These are phyloP conservation scores for Calocybe gangraenosa DNA, from an alignment of 768 basidiomycete species.

Conservation along the genomic window DNA sequence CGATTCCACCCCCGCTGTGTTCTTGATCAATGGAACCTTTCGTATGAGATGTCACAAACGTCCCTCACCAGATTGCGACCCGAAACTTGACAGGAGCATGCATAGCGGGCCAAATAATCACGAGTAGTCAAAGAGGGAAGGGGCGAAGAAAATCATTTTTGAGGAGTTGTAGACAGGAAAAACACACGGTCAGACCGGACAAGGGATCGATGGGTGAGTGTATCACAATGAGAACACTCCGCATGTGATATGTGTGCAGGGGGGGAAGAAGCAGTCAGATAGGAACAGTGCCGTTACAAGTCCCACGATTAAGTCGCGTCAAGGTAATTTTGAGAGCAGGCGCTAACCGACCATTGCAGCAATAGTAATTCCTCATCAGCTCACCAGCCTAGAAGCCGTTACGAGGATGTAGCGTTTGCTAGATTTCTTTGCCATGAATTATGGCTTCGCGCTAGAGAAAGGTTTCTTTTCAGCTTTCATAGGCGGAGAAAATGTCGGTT, in stretches of 20 bases:
- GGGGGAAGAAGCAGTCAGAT: constrained; percentile 26
- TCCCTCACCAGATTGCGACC: constrained; percentile 51
- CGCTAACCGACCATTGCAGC: constrained; percentile 13
- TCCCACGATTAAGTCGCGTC: constrained; percentile 42
- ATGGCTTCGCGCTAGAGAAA: no score
- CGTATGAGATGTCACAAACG: neutral
- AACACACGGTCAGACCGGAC: constrained; percentile 47
- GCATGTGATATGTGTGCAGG: constrained; percentile 34
- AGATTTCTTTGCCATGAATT: no score
- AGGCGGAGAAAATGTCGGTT: no score
- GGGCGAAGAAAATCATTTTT: constrained; percentile 25
- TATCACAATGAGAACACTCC: constrained; percentile 37
- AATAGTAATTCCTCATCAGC: no score
- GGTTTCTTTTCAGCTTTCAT: no score
- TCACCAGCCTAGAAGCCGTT: no score
- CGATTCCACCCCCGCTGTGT: constrained; percentile 48
- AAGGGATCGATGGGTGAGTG: constrained; percentile 20
- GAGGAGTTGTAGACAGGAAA: constrained; percentile 22
- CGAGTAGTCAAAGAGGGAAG: no score
- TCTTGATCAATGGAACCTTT: constrained; percentile 14
- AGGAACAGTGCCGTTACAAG: constrained; percentile 23
- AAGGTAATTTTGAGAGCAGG: constrained; percentile 6
- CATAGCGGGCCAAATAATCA: no score
- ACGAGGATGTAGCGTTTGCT: no score
- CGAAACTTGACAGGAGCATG: constrained; percentile 29